Base-by-base conservation (phyloP, 345 rosid species). In the Hibiscus syriacus region DNA sequence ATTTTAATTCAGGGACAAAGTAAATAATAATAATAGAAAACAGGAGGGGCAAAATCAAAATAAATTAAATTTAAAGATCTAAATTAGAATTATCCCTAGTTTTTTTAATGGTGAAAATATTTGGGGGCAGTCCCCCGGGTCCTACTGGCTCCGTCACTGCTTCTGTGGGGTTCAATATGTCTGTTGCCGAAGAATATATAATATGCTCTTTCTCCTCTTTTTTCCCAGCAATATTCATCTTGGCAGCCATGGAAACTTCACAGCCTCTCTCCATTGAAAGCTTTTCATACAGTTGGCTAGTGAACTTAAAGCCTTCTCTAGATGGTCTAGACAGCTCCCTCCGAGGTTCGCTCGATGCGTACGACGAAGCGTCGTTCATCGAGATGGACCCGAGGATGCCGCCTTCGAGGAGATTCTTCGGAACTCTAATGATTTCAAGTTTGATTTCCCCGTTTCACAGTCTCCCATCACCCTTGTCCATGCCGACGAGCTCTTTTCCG, bases 341-440 rank as follows among this genome's bases (percentile, higher is more conserved):
- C 23, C 54, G 89, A 68, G 76, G 83, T 60, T 80, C 87, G 4
- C 67, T 83, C 60, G 92, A 92, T 34, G 38, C 9, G 1, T 34
- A 6, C 12, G 94, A 85, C 74, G 96, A 87, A 64, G 80, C 90
- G 66, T 86, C 88, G 36, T 92, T 87, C 87, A 92, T 92, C 34
- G 98, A 92, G 76, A 88, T 92, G 98, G 98, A 92, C 81, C 96
- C 98, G n/a, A 87, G 85, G 72, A 74, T 88, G 79, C 87, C 96
- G 50, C 92, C 97, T 32, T 92, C 98, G 8, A 87, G 83, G 85
- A 85, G 97, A 76, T 92, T 90, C 85, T 75, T 81, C 71, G 79
- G 72, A 79, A 61, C 34, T 72, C 92, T 62, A 84, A 84, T 53
- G 98, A 92, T 57, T 87, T 87, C 79, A 85, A 85, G 68, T 87